phyloP scores from a whole-genome alignment of 768 basidiomycete genomes.

The Suillus subaureus region DNA sequence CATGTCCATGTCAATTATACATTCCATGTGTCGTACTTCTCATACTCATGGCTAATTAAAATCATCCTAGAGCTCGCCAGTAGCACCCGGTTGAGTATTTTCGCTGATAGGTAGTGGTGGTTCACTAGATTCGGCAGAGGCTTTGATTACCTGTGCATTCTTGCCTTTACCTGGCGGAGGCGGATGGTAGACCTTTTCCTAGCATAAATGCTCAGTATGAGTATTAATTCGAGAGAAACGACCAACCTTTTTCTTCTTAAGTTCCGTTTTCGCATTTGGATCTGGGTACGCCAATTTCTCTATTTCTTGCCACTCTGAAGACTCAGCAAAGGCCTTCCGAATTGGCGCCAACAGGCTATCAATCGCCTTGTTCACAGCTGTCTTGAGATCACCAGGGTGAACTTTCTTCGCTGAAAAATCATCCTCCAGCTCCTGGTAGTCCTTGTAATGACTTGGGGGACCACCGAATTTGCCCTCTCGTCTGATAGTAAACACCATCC shows the following conservation, averaged over 20 bases:
- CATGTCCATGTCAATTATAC: constrained; percentile 5
- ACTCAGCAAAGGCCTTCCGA: constrained; percentile 71
- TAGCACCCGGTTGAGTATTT: not conserved
- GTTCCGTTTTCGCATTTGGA: constrained; percentile 60
- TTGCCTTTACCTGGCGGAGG: constrained; percentile 82
- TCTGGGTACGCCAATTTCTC: constrained; percentile 86
- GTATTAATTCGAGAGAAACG: not conserved
- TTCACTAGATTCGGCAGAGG: not conserved
- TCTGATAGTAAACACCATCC: constrained; percentile 78
- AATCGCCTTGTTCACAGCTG: constrained; percentile 72
- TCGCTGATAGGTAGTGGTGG: not conserved
- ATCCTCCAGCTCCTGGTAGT: constrained; percentile 64
- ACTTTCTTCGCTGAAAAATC: constrained; percentile 78
- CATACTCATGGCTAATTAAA: not conserved
- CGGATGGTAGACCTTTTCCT: constrained; percentile 84
- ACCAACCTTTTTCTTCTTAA: constrained; percentile 60
- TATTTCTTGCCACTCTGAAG: constrained; percentile 78
- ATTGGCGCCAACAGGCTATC: constrained; percentile 79
- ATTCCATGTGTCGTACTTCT: not conserved
- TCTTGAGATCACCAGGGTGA: constrained; percentile 91
- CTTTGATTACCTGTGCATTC: constrained; percentile 33
- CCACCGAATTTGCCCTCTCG: constrained; percentile 85
- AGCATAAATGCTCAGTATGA: constrained; percentile 6
- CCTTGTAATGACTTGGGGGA: constrained; percentile 64
- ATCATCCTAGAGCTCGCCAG: constrained; percentile 2